phyloP scores from a whole-genome alignment of 1,284 basidiomycete species.

The Tylopilus sp. region DNA sequence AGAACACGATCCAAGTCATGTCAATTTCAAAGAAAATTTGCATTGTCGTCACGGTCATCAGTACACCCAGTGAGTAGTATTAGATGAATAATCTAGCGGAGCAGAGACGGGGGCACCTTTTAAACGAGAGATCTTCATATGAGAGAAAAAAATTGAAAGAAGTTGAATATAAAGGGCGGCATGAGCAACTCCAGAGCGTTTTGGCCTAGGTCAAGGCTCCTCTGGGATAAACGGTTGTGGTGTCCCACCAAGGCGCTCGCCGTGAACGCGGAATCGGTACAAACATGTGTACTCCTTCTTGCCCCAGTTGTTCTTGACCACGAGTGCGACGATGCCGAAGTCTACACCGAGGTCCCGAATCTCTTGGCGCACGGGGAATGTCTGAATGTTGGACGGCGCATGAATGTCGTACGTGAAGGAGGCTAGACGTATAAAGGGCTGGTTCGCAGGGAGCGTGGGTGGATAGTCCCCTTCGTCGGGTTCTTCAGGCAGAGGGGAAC shows the following conservation, averaged over 20 bases:
- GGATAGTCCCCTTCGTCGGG: constrained; percentile 44
- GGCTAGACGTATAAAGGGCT: constrained; percentile 71
- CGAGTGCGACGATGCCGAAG: constrained; percentile 76
- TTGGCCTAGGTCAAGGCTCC: constrained; percentile 17
- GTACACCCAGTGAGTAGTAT: constrained; percentile 21
- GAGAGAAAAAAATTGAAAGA: neutral
- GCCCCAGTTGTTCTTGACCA: constrained; percentile 86
- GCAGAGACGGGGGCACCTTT: neutral
- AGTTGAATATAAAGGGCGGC: constrained; percentile 4
- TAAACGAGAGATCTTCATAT: constrained; percentile 1
- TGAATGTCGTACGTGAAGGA: constrained; percentile 79
- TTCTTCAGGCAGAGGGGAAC: constrained; percentile 37
- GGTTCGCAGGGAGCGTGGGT: constrained; percentile 46
- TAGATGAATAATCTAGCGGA: constrained; percentile 25
- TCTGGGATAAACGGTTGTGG: constrained; percentile 17
- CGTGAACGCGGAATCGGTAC: constrained; percentile 83
- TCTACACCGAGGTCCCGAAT: constrained; percentile 69
- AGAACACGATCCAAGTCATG: neutral
- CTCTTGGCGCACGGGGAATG: constrained; percentile 72
- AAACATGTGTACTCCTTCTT: constrained; percentile 81
- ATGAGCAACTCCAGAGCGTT: constrained; percentile 7
- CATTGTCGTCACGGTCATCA: constrained; percentile 27
- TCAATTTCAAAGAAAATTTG: constrained; percentile 3
- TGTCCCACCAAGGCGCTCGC: constrained; percentile 39
- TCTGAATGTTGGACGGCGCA: constrained; percentile 72